Evolutionary conservation across 2,329 filamentous ascomycete species (phyloP).

Genomic region (Xylariaceae sp.): DNA sequence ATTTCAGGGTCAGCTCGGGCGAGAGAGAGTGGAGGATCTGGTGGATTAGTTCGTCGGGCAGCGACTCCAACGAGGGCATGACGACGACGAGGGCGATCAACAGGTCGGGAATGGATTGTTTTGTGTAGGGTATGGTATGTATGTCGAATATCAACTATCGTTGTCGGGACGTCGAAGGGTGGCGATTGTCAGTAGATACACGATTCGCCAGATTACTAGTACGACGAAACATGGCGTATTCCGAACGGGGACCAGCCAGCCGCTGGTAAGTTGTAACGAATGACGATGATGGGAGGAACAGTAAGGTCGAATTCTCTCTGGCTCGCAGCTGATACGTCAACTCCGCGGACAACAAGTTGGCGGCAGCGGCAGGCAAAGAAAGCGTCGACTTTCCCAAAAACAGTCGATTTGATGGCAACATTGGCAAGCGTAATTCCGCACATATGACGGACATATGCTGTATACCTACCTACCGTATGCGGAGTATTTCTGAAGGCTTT

Average conservation of each 20-base stretch:
- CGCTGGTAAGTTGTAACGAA: not conserved
- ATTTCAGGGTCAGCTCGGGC: slow-evolving; percentile 48
- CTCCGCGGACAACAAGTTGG: not conserved
- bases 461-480: too few relatives aligned
- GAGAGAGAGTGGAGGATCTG: slow-evolving; percentile 63
- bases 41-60: slow-evolving; percentile 83
- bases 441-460: too few relatives aligned
- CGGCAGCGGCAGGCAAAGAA: slow-evolving; percentile 1
- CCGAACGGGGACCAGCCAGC: not conserved
- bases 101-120: not conserved
- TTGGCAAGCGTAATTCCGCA: too few relatives aligned
- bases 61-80: slow-evolving; percentile 36
- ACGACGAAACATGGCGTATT: slow-evolving; percentile 1
- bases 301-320: slow-evolving; percentile 15
- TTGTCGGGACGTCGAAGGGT: not conserved
- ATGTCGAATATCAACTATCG: not conserved
- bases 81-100: not conserved
- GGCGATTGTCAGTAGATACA: not conserved
- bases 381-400: slow-evolving; percentile 2
- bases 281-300: slow-evolving; percentile 4
- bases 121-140: too few relatives aligned
- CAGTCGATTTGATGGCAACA: too few relatives aligned
- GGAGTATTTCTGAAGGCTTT: too few relatives aligned
- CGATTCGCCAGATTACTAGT: slow-evolving; percentile 8
- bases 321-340: slow-evolving; percentile 11